A percentile compares a stretch with the other conserved stretches of the same genome.
These are phyloP conservation scores for Echria macrotheca DNA, from an alignment of 495 filamentous ascomycete species.

Conservation along the genomic window DNA sequence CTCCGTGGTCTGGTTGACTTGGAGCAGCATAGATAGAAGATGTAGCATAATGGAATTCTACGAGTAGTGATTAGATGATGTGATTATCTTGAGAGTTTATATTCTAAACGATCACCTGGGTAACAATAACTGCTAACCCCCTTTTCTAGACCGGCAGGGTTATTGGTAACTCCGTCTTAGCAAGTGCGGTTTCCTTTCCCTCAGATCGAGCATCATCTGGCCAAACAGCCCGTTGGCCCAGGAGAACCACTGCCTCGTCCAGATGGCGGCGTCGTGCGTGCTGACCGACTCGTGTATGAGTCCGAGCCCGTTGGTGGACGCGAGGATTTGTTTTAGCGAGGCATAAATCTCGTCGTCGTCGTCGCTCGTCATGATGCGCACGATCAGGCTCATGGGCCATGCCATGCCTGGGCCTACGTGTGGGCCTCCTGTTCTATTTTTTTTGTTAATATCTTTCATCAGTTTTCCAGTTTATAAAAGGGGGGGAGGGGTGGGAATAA, in stretches of 20 bases:
- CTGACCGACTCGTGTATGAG: conserved; percentile 59
- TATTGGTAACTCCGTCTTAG: conserved; percentile 36
- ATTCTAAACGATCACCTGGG: no score
- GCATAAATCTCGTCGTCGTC: conserved; percentile 45
- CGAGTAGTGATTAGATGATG: no score
- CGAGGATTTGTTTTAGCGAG: conserved; percentile 44
- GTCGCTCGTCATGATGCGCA: conserved; percentile 36
- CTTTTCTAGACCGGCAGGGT: background rate
- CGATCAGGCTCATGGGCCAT: conserved; percentile 57
- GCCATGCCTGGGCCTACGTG: conserved; percentile 51
- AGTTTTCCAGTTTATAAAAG: no score
- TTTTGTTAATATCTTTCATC: background rate
- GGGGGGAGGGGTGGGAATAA: background rate
- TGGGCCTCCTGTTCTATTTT: conserved; percentile 48
- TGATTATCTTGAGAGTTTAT: no score
- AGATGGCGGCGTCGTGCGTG: conserved; percentile 43
- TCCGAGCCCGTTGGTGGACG: conserved; percentile 52
- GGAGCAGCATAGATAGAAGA: no score
- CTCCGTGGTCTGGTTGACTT: no score
- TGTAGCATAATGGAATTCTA: no score
- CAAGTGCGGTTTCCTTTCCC: conserved; percentile 37
- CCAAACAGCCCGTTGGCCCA: conserved; percentile 71
- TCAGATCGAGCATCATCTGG: conserved; percentile 57
- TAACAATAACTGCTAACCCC: no score
- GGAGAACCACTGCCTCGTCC: conserved; percentile 63